Percentiles rank a stretch among this genome's conserved stretches.
phyloP scores from a whole-genome alignment of 177 flowering plant genomes.

The Vitis hybrid region DNA sequence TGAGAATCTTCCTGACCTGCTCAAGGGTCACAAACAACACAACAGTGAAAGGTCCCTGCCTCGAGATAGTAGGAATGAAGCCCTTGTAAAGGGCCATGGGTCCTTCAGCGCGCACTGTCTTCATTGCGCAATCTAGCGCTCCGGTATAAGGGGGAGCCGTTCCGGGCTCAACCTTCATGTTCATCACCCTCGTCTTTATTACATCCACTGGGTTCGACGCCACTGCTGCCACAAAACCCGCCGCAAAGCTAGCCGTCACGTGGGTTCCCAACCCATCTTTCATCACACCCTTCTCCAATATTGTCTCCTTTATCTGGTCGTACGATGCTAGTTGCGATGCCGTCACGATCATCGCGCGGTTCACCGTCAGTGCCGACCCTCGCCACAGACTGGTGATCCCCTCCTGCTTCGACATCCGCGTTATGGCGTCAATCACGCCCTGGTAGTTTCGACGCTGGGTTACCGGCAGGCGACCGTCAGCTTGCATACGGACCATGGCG shows the following conservation, averaged over 20 bases:
- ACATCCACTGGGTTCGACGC: slow-evolving; percentile 50
- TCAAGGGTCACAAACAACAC: slow-evolving; percentile 44
- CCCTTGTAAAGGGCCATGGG: slow-evolving; percentile 42
- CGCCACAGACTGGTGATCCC: slow-evolving; percentile 71
- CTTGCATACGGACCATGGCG: slow-evolving; percentile 83
- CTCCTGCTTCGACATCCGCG: slow-evolving; percentile 52
- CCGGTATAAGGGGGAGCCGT: slow-evolving; percentile 32
- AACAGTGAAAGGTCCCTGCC: slow-evolving; percentile 47
- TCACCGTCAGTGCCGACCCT: slow-evolving; percentile 72
- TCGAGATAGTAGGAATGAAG: slow-evolving; percentile 35
- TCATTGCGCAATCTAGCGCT: slow-evolving; percentile 40
- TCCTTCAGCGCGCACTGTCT: slow-evolving; percentile 39
- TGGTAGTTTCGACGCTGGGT: slow-evolving; percentile 66
- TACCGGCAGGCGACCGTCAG: slow-evolving; percentile 69
- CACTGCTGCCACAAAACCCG: slow-evolving; percentile 47
- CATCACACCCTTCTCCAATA: slow-evolving; percentile 29
- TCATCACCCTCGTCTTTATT: slow-evolving; percentile 47
- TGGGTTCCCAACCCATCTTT: slow-evolving; percentile 40
- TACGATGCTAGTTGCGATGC: slow-evolving; percentile 78
- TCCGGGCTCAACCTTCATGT: slow-evolving; percentile 42
- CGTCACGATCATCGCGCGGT: slow-evolving; percentile 80
- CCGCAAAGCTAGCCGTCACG: slow-evolving; percentile 44
- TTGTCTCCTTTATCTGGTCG: slow-evolving; percentile 54
- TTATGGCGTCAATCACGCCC: slow-evolving; percentile 64
- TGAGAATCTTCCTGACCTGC: slow-evolving; percentile 37